Conservation (phyloP, 1,284 basidiomycete species). For the Ceratobasidium sp. region DNA sequence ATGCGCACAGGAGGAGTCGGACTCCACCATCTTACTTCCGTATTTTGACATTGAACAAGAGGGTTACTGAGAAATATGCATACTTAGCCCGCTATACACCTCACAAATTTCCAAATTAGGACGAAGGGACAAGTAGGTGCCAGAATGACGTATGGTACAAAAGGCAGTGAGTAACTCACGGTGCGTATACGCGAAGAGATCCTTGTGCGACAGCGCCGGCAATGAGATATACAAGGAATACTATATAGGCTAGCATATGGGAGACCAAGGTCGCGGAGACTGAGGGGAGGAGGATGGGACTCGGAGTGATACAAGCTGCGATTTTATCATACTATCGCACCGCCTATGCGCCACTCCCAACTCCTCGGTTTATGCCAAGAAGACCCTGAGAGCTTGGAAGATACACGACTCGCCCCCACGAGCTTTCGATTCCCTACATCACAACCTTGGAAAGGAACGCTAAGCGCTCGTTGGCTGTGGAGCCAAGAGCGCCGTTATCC, state of each 20-base stretch:
- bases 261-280: not conserved
- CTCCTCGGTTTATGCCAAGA: not conserved
- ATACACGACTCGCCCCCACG: too few relatives aligned
- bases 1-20: not conserved
- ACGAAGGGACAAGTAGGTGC: too few relatives aligned
- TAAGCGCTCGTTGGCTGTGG: too few relatives aligned
- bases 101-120: not conserved
- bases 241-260: not conserved
- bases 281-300: not conserved
- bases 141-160: too few relatives aligned
- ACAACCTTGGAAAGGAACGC: too few relatives aligned
- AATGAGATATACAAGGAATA: not conserved
- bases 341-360: too few relatives aligned
- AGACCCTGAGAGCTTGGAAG: too few relatives aligned
- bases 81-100: too few relatives aligned
- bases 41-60: not conserved
- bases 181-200: not conserved
- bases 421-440: too few relatives aligned
- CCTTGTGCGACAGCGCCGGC: not conserved
- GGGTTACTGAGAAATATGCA: not conserved
- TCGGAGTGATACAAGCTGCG: not conserved
- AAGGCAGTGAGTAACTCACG: not conserved
- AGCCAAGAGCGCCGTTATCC: too few relatives aligned
- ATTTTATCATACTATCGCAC: too few relatives aligned
- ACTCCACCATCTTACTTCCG: not conserved